phyloP scores from a whole-genome alignment of 331 rosid species.

The Malus hybrid region DNA sequence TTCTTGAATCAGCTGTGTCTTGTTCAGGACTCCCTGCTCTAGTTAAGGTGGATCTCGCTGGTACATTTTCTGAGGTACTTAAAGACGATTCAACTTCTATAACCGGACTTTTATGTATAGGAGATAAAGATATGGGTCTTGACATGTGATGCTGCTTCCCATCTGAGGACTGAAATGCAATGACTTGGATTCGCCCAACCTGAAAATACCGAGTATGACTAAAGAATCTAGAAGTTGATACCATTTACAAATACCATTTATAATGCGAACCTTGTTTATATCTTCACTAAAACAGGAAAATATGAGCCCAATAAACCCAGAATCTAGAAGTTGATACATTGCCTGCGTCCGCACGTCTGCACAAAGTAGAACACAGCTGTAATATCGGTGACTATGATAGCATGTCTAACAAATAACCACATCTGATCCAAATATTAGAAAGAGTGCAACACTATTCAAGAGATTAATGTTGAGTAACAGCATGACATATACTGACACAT shows the following conservation, averaged over 20 bases:
- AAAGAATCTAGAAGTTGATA: neutral
- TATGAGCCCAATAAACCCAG: conserved; percentile 94
- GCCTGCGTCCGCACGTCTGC: conserved; percentile 92
- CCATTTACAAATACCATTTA: neutral
- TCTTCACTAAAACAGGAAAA: conserved; percentile 96
- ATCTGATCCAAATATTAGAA: neutral
- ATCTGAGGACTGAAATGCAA: conserved; percentile 95
- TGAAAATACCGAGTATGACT: conserved; percentile 21
- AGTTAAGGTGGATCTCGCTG: conserved; percentile 34
- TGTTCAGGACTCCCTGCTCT: conserved; percentile 48
- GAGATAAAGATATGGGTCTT: conserved; percentile 60
- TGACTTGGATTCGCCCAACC: conserved; percentile 96
- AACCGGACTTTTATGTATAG: conserved; percentile 52
- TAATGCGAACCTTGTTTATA: conserved; percentile 56
- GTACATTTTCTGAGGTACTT: conserved; percentile 63
- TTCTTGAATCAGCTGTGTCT: conserved; percentile 78
- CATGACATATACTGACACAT: neutral
- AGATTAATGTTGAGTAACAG: neutral
- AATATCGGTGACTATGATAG: neutral
- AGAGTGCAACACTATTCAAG: neutral
- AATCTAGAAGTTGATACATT: conserved; percentile 95
- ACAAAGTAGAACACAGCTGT: conserved; percentile 8
- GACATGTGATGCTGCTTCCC: conserved; percentile 63
- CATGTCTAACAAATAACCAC: neutral
- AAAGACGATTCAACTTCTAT: conserved; percentile 87